Evolutionary conservation across 768 basidiomycete genomes (phyloP).

Genomic region (Russula virescens): DNA sequence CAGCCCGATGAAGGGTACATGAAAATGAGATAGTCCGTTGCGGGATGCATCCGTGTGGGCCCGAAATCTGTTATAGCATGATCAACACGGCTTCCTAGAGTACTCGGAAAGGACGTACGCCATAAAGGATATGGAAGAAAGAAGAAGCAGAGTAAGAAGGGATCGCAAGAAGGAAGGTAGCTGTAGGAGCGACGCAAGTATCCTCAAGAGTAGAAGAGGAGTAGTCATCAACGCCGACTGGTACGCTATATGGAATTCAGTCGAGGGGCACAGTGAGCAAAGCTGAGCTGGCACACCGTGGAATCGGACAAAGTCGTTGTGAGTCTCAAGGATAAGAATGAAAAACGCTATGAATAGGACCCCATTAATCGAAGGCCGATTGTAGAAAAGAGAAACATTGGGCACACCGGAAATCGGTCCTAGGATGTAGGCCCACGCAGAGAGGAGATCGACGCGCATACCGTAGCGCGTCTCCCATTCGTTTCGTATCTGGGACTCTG

Average conservation of each 20-base stretch:
- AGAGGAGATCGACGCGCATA: constrained; percentile 59
- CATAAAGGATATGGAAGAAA: constrained; percentile 44
- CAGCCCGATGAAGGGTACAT: constrained; percentile 56
- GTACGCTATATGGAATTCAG: constrained; percentile 47
- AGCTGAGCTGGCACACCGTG: constrained; percentile 47
- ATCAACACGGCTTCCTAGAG: background rate
- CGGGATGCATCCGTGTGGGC: constrained; percentile 51
- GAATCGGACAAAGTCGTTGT: constrained; percentile 72
- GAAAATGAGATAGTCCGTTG: constrained; percentile 49
- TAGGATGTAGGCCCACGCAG: constrained; percentile 57
- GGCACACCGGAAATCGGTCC: constrained; percentile 68
- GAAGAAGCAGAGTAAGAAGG: constrained; percentile 42
- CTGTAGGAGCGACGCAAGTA: constrained; percentile 48
- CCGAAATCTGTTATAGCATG: constrained; percentile 34
- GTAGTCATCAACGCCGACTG: constrained; percentile 69
- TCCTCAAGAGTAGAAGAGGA: constrained; percentile 51
- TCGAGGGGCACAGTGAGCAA: constrained; percentile 5
- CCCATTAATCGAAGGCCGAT: constrained; percentile 49
- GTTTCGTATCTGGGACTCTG: constrained; percentile 38
- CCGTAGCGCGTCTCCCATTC: constrained; percentile 69
- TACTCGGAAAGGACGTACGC: constrained; percentile 39
- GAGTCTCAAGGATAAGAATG: constrained; percentile 67
- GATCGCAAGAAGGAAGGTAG: constrained; percentile 49
- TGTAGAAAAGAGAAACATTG: constrained; percentile 48
- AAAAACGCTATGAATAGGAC: constrained; percentile 53